A percentile compares a stretch with the other conserved stretches of the same genome.
Conservation (phyloP, 1,284 basidiomycete species). For the Thelephora terrestris region DNA sequence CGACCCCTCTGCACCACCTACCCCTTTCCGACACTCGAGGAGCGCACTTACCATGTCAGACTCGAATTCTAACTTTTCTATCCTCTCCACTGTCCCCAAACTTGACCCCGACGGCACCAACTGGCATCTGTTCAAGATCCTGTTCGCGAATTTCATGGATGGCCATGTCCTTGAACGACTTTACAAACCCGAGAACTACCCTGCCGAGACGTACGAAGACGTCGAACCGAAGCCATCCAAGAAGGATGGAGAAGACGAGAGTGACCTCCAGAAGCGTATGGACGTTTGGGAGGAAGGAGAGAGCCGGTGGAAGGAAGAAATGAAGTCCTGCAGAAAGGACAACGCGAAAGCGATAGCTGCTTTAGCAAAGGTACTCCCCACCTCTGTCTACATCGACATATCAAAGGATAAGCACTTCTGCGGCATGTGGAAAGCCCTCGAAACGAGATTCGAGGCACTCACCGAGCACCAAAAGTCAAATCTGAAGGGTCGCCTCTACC, state of each 20-base stretch:
- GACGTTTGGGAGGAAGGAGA: not conserved
- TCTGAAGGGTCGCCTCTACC: conserved; percentile 3
- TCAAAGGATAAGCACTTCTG: not conserved
- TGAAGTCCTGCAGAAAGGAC: not conserved
- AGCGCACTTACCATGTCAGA: too few relatives aligned
- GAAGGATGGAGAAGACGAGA: not conserved
- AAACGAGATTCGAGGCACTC: conserved; percentile 4
- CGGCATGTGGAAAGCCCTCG: conserved; percentile 7
- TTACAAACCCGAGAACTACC: conserved; percentile 15
- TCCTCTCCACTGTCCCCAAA: conserved; percentile 14
- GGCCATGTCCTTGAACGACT: conserved; percentile 18
- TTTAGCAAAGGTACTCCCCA: conserved; percentile 4
- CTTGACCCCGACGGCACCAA: conserved; percentile 23
- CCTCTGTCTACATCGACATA: conserved; percentile 5
- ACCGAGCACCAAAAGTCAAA: conserved; percentile 6
- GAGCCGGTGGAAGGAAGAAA: not conserved
- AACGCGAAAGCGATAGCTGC: conserved; percentile 6
- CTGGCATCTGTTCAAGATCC: conserved; percentile 25
- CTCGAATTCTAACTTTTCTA: too few relatives aligned
- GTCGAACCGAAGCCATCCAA: conserved; percentile 1
- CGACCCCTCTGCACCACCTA: too few relatives aligned
- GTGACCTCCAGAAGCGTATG: conserved; percentile 1
- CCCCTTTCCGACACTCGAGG: conserved; percentile 1
- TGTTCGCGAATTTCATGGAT: conserved; percentile 13
- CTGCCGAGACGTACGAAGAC: conserved; percentile 8